Conservation (phyloP, 73 alveolate genomes). For the Breviolum minutum region DNA sequence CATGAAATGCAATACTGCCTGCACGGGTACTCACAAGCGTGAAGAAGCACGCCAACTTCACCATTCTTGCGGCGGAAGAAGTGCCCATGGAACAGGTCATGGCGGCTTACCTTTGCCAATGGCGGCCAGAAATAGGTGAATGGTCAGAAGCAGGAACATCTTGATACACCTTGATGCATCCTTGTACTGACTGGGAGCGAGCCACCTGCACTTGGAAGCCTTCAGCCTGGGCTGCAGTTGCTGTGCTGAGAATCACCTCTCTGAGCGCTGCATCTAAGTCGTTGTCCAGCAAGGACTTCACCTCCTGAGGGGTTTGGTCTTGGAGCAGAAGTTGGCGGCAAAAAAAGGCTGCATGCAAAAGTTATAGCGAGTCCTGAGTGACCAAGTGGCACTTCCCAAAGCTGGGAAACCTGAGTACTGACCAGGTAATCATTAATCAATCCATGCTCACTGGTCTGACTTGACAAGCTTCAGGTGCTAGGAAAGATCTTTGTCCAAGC, state of each 20-base stretch:
- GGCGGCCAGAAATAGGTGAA: not conserved
- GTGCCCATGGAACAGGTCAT: conserved; percentile 80
- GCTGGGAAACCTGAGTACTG: conserved; percentile 47
- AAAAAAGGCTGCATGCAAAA: not conserved
- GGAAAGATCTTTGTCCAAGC: not conserved
- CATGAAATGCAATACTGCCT: not conserved
- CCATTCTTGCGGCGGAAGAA: conserved; percentile 60
- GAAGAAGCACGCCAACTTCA: conserved; percentile 44
- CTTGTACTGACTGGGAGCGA: not conserved
- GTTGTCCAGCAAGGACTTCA: conserved; percentile 20
- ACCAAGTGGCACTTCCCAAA: conserved; percentile 39
- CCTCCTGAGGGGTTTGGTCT: conserved; percentile 15
- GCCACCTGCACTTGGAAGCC: conserved; percentile 65
- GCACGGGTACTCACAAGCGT: conserved; percentile 70
- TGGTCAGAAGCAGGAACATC: not conserved
- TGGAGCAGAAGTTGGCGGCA: not conserved
- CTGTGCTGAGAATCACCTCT: conserved; percentile 23
- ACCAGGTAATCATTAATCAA: not conserved
- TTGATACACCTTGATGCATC: not conserved
- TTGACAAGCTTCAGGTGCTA: not conserved
- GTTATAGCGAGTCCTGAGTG: not conserved
- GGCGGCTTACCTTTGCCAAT: conserved; percentile 22
- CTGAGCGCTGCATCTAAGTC: conserved; percentile 15
- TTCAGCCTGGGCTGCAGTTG: conserved; percentile 53
- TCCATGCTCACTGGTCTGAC: not conserved